A percentile compares a stretch with the other conserved stretches of the same genome.
phyloP scores from a whole-genome alignment of 169 alveolate species.

The Plasmodium sp. region DNA sequence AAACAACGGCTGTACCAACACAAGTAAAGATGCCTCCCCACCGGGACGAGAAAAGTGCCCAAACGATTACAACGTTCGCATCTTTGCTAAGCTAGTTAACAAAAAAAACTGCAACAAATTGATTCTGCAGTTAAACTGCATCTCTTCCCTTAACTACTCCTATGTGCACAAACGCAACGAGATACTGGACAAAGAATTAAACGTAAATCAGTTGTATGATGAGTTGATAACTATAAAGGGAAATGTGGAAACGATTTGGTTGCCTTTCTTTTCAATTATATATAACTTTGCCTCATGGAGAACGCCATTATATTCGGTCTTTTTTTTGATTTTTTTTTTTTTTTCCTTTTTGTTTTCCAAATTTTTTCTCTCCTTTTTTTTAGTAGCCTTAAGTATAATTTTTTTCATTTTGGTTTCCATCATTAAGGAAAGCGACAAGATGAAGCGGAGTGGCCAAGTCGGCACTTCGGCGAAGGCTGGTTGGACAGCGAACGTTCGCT shows the following conservation, averaged over 20 bases:
- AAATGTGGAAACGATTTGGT: conserved; percentile 56
- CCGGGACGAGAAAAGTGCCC: not conserved
- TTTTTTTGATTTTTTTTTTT: conserved; percentile 41
- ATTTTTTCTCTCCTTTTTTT: conserved; percentile 67
- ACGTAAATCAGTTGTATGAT: conserved; percentile 59
- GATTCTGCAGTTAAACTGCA: conserved; percentile 11
- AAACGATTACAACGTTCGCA: conserved; percentile 55
- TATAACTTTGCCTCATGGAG: conserved; percentile 69
- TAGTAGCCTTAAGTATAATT: conserved; percentile 50
- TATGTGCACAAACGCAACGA: conserved; percentile 3
- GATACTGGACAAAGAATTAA: conserved; percentile 61
- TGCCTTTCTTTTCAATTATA: conserved; percentile 66
- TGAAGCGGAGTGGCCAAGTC: not conserved
- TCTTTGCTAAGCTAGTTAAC: conserved; percentile 29
- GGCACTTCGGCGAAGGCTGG: not conserved
- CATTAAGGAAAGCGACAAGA: conserved; percentile 46
- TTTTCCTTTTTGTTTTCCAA: conserved; percentile 56
- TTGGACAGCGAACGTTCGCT: not conserved
- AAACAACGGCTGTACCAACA: not conserved
- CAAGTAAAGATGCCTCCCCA: not conserved
- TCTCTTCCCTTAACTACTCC: conserved; percentile 39
- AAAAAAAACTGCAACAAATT: conserved; percentile 21
- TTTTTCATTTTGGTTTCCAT: conserved; percentile 65
- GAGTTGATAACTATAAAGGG: conserved; percentile 37
- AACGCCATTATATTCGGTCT: conserved; percentile 67